Evolutionary conservation across 208 protist species (phyloP), one percentile per base, ranked within the genome.

Genomic region (Acanthamoeba triangularis): DNA sequence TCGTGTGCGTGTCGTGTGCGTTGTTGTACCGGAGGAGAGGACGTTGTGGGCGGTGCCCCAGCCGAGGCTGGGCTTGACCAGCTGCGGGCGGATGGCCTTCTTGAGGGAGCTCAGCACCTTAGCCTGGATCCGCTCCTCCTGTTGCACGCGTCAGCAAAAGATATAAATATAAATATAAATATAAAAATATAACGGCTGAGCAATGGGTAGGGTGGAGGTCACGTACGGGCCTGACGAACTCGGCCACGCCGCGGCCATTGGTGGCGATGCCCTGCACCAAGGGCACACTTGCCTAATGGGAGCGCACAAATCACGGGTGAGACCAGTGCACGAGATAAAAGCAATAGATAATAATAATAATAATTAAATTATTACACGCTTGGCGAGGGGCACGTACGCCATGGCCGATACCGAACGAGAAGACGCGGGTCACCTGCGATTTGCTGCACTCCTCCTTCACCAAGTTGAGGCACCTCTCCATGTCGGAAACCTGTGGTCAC

Each of bases 401-500:
- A 6, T 5, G 0, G 82, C 82, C 82, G 37, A 90, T 90, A 49
- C 82, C 82, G 30, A 90, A 90, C n/a, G 82, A 67, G 30, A 90
- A 90, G 33, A 90, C 28, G 14, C 82, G 44, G 5, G 82, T 90
- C 20, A 82, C 6, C 25, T 44, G 23, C 14, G 82, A 90, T 14
- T 90, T 35, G 35, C 18, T 41, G 30, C 52, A 59, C n/a, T 0
- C 82, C 47, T 90, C 7, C 41, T 52, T 44, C 5, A 82, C 74
- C 20, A 52, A 6, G 3, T 28, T 28, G 37, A 82, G 33, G 25
- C 74, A 82, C 0, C 8, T 16, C 23, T 44, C 41, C 44, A 37
- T 82, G 37, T 82, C 7, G 74, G 7, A n/a, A 11, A 82, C 74
- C 41, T 54, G 72, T 72, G 23, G n/a, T n/a, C n/a, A n/a, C n/a